Base-by-base conservation (phyloP, 192 early-diverging fungal genomes). In the Martensiomyces pterosporus region DNA sequence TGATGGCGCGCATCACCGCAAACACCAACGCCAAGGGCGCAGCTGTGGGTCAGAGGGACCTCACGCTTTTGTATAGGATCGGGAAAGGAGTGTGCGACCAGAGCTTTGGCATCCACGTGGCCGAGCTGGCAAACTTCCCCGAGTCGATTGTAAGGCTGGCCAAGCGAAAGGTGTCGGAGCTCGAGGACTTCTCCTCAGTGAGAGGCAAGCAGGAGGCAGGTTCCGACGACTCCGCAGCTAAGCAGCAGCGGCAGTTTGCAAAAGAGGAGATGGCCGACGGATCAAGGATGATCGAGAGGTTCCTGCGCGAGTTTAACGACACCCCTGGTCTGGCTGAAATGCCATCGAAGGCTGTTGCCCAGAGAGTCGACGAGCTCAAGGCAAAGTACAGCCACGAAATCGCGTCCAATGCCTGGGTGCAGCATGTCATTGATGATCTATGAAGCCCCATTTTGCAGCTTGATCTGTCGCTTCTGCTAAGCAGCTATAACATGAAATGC, bases 61-160 rank as follows among this genome's bases (percentile, higher is more conserved):
- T 99, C 18, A 94, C 93, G 0, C 66, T 99, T 17, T 70, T 99
- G 34, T 99, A 99, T 72, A 91, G 88, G 61, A 89, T 99, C 7
- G 77, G 60, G 15, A 26, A 60, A 34, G 58, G 94, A 17, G 81
- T 89, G 0, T 94, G 92, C 57, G 93, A 97, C 63, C 90, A 98
- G 61, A 93, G 90, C 51, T 98, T 97, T 78, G 96, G 96, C 36
- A 98, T 98, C 46, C 93, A 98, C 61, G 96, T 98, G 16, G 96
- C 96, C 0, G 88, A 93, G 57, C 54, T 98, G 52, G 93, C 93
- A 3, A 82, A 86, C 48, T 97, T 98, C 47, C 93, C 96, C 1
- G 76, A 82, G 8, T 71, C 79, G 1, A 87, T 94, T 10, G 84
- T 98, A 2, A 56, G 79, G 34, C 69, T 97, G 33, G 90, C 94